phyloP scores from a whole-genome alignment of 2,329 filamentous ascomycete genomes.

The Chaetomium strumarium region DNA sequence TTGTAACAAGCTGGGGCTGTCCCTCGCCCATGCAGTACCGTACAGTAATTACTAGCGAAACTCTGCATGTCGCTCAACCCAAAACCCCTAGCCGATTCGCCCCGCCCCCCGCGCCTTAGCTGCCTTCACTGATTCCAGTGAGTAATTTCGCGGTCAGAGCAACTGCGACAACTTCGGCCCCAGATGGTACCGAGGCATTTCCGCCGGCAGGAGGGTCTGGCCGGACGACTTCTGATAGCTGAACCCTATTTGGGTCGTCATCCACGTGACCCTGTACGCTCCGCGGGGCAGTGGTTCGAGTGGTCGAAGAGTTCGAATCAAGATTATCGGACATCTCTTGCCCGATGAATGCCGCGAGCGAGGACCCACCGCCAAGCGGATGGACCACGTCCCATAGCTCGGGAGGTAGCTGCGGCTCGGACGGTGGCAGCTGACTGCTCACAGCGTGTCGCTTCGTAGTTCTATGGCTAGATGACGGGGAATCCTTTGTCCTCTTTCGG shows the following conservation, averaged over 20 bases:
- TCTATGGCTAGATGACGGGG: constrained; percentile 1
- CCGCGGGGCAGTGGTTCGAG: not conserved
- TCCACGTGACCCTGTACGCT: not conserved
- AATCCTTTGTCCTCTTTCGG: constrained; percentile 5
- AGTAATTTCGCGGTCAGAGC: constrained; percentile 4
- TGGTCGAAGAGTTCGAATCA: not conserved
- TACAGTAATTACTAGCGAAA: too few relatives aligned
- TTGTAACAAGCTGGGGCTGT: too few relatives aligned
- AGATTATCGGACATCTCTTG: constrained; percentile 1
- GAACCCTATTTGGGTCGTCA: not conserved
- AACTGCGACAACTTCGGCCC: not conserved
- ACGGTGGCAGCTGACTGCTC: not conserved
- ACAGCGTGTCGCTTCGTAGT: constrained; percentile 1
- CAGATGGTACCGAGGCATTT: not conserved
- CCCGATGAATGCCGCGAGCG: not conserved
- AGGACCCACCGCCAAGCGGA: constrained; percentile 3
- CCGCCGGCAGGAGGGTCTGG: not conserved
- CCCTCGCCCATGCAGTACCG: too few relatives aligned
- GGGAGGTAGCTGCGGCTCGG: too few relatives aligned
- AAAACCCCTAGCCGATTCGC: too few relatives aligned
- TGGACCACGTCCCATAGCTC: constrained; percentile 1
- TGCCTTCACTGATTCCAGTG: constrained; percentile 1
- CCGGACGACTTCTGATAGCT: not conserved
- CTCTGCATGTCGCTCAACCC: too few relatives aligned
- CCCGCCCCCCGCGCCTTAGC: too few relatives aligned